Conservation (phyloP, 2,329 filamentous ascomycete species). For the Arthrocladium fulminans region DNA sequence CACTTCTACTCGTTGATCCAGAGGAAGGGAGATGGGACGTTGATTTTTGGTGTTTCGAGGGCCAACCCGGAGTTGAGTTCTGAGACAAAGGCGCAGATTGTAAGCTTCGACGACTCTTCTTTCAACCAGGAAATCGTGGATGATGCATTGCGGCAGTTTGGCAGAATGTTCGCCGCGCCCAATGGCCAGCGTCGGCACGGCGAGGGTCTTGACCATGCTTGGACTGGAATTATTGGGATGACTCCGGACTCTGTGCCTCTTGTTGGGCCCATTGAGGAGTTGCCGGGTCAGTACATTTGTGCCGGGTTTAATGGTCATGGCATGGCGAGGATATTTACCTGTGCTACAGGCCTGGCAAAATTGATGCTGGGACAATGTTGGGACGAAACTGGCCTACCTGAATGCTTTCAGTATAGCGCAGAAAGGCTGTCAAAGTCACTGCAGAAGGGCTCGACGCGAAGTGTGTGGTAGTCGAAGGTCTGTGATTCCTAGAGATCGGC, state of each 20-base stretch:
- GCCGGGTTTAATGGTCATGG: slow-evolving; percentile 45
- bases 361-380: slow-evolving; percentile 33
- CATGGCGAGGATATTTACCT: slow-evolving; percentile 41
- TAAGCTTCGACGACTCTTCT: slow-evolving; percentile 33
- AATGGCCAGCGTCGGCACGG: slow-evolving; percentile 26
- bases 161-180: slow-evolving; percentile 28
- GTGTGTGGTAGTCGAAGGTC: slow-evolving; percentile 4
- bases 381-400: slow-evolving; percentile 31
- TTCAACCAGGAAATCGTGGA: slow-evolving; percentile 34
- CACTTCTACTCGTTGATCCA: slow-evolving; percentile 38
- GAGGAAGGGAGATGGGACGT: slow-evolving; percentile 31
- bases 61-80: slow-evolving; percentile 33
- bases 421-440: slow-evolving; percentile 19
- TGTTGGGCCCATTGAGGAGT: slow-evolving; percentile 34
- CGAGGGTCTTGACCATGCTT: slow-evolving; percentile 37
- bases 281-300: slow-evolving; percentile 41
- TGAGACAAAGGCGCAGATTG: slow-evolving; percentile 24
- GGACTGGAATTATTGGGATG: slow-evolving; percentile 43
- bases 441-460: slow-evolving; percentile 2
- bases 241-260: slow-evolving; percentile 41
- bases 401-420: slow-evolving; percentile 30
- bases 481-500: neutral
- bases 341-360: slow-evolving; percentile 37
- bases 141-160: slow-evolving; percentile 30
- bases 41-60: slow-evolving; percentile 38